These are phyloP conservation scores for Serendipita sp. DNA, from an alignment of 768 basidiomycete genomes.

Conservation along the genomic window DNA sequence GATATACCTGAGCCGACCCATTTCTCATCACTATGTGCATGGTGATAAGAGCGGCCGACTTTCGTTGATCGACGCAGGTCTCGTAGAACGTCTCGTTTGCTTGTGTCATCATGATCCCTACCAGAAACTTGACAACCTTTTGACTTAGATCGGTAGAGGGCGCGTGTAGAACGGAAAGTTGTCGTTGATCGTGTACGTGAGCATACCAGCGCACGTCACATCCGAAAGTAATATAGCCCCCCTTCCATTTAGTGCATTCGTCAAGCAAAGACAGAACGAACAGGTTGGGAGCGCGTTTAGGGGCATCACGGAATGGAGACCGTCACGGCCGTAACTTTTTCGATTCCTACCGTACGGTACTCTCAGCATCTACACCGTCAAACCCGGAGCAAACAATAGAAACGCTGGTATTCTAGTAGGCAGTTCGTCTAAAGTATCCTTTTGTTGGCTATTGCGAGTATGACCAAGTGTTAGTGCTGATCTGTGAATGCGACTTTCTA, in stretches of 20 bases:
- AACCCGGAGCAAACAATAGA: too few species aligned
- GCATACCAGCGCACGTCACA: slow-evolving; percentile 74
- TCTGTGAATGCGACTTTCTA: too few species aligned
- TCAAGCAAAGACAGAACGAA: not conserved
- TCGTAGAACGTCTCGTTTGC: slow-evolving; percentile 94
- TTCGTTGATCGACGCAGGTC: slow-evolving; percentile 87
- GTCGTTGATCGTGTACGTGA: slow-evolving; percentile 98
- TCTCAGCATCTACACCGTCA: too few species aligned
- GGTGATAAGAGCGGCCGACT: slow-evolving; percentile 53
- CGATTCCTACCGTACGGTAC: too few species aligned
- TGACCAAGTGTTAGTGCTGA: too few species aligned
- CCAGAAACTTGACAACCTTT: slow-evolving; percentile 86
- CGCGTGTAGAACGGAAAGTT: slow-evolving; percentile 60
- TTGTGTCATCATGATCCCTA: slow-evolving; percentile 74
- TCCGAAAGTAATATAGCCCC: slow-evolving; percentile 47
- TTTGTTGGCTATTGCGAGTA: too few species aligned
- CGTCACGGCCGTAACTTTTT: not conserved
- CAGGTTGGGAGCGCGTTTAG: not conserved
- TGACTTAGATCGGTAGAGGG: slow-evolving; percentile 88
- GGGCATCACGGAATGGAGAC: not conserved
- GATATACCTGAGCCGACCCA: too few species aligned
- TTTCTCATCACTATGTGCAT: too few species aligned
- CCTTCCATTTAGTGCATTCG: not conserved
- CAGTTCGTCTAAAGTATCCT: too few species aligned
- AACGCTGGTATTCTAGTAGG: too few species aligned